Percentiles rank a stretch among this genome's conserved stretches.
Conservation (phyloP, 2,329 filamentous ascomycete genomes). For the Fusarium sp. region DNA sequence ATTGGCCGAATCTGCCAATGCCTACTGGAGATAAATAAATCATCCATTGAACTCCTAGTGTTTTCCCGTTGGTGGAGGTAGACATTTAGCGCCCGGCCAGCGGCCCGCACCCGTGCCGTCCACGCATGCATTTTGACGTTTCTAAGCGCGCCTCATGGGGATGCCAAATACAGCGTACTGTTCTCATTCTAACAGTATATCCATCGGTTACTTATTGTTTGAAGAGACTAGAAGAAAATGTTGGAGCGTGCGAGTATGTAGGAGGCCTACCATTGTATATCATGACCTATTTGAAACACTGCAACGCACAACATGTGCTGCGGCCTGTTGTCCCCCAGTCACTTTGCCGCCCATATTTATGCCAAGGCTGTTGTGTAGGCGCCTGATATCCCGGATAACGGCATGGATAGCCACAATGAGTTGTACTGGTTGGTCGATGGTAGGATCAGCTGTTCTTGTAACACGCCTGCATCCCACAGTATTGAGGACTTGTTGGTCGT, state of each 20-base stretch:
- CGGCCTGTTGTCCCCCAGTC: neutral
- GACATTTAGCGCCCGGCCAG: constrained; percentile 27
- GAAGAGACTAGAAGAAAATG: neutral
- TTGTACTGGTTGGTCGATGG: constrained; percentile 1
- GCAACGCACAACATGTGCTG: constrained; percentile 5
- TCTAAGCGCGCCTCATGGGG: constrained; percentile 4
- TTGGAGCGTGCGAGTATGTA: neutral
- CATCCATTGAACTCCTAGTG: neutral
- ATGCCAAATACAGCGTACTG: neutral
- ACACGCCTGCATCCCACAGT: constrained; percentile 2
- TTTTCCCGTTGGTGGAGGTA: constrained; percentile 4
- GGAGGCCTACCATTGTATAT: constrained; percentile 15
- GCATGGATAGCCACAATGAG: constrained; percentile 8
- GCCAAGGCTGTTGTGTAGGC: constrained; percentile 15
- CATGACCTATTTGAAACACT: neutral
- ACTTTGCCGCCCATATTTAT: constrained; percentile 25
- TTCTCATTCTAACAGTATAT: neutral
- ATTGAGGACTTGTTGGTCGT: constrained; percentile 13
- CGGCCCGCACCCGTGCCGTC: constrained; percentile 35
- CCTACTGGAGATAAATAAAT: neutral
- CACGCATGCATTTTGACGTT: constrained; percentile 4
- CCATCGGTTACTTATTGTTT: fast-evolving
- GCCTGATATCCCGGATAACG: constrained; percentile 15
- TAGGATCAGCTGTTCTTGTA: neutral
- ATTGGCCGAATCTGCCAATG: neutral